Evolutionary conservation across 2,329 filamentous ascomycete genomes (phyloP).

Genomic region (Plectosphaerella sp.): DNA sequence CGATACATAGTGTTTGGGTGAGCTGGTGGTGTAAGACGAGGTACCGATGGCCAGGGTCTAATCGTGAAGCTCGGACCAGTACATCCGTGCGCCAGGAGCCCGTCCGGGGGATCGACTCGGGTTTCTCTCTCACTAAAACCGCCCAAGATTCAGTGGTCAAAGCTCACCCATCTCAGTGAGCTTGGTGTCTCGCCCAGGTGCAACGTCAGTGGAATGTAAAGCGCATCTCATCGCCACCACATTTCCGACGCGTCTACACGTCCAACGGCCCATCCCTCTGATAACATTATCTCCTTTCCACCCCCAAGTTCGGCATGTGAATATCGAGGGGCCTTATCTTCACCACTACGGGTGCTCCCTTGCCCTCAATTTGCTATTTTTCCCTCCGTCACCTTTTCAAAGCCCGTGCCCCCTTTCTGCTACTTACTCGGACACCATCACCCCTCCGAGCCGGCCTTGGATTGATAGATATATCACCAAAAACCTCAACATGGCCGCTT

Average conservation of each 20-base stretch:
- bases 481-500: neutral
- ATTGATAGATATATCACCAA: neutral
- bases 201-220: neutral
- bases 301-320: neutral
- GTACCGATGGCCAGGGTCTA: neutral
- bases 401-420: too few relatives aligned
- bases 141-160: neutral
- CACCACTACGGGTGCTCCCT: too few relatives aligned
- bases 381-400: too few relatives aligned
- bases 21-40: neutral
- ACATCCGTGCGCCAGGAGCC: neutral
- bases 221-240: neutral
- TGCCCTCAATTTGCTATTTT: too few relatives aligned
- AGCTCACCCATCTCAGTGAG: neutral
- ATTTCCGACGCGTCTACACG: neutral
- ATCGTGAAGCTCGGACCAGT: neutral
- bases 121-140: neutral
- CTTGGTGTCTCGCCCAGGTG: neutral
- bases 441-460: neutral
- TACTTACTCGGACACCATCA: neutral
- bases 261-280: neutral
- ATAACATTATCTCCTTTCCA: neutral
- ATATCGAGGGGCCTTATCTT: neutral
- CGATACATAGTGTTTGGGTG: too few relatives aligned
- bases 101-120: neutral